These are phyloP conservation scores for Elongisporangium anandrum DNA, from an alignment of 352 stramenopile species.

Conservation along the genomic window DNA sequence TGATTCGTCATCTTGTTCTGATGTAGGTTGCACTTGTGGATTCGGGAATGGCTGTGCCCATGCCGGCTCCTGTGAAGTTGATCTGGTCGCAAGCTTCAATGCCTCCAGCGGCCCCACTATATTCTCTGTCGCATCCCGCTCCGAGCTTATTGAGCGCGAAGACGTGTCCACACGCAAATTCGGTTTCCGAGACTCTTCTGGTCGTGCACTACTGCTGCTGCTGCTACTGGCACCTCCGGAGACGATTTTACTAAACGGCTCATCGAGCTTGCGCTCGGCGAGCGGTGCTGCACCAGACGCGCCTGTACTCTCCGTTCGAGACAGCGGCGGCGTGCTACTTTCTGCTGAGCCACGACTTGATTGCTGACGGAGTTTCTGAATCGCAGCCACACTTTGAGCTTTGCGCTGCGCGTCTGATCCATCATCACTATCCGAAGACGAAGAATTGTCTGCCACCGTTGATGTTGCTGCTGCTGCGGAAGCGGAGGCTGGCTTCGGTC, in stretches of 20 bases:
- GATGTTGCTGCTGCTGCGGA: conserved; percentile 10
- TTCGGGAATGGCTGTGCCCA: conserved; percentile 71
- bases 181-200: conserved; percentile 20
- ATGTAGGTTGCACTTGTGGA: conserved; percentile 23
- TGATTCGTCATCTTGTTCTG: conserved; percentile 29
- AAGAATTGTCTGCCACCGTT: conserved; percentile 15
- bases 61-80: conserved; percentile 51
- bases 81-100: conserved; percentile 61
- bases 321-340: conserved; percentile 18
- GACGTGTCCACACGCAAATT: conserved; percentile 53
- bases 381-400: conserved; percentile 68
- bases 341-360: conserved; percentile 10
- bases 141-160: conserved; percentile 13
- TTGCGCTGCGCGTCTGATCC: conserved; percentile 51
- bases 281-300: conserved; percentile 14
- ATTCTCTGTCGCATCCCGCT: conserved; percentile 13
- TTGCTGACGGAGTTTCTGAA: conserved; percentile 56
- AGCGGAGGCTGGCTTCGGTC: conserved; percentile 10
- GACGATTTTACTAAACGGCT: conserved; percentile 56
- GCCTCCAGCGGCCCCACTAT: conserved; percentile 62
- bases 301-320: conserved; percentile 3
- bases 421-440: conserved; percentile 13
- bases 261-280: conserved; percentile 7
- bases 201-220: not conserved
- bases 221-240: conserved; percentile 8